Evolutionary conservation across 139 green algal species (phyloP).

Genomic region (Asterochloris sp.): DNA sequence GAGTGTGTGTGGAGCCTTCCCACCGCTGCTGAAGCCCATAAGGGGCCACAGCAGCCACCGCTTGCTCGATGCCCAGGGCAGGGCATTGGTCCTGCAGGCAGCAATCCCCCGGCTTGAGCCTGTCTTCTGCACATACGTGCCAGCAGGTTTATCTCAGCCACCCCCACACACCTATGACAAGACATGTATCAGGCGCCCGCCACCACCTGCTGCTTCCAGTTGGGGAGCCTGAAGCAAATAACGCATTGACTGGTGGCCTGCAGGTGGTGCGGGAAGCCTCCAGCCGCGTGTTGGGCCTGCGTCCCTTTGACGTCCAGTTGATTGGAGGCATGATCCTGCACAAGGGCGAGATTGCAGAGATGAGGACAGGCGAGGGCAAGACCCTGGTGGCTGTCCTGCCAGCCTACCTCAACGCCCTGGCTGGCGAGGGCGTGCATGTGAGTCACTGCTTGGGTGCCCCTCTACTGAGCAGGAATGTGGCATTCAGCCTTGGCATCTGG

Average conservation of each 20-base stretch:
- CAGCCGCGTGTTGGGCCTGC: slow-evolving; percentile 87
- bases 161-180: neutral
- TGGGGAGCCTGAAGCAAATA: neutral
- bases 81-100: too few relatives aligned
- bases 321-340: slow-evolving; percentile 97
- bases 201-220: neutral
- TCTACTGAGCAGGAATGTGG: too few relatives aligned
- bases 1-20: too few relatives aligned
- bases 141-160: neutral
- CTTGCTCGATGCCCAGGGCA: too few relatives aligned
- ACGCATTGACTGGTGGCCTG: neutral
- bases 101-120: neutral
- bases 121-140: neutral
- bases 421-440: slow-evolving; percentile 92
- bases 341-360: slow-evolving; percentile 94
- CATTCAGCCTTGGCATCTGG: neutral
- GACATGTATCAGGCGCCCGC: neutral
- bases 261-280: slow-evolving; percentile 92
- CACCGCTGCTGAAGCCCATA: too few relatives aligned
- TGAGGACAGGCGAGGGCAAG: slow-evolving; percentile 98
- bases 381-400: slow-evolving; percentile 95
- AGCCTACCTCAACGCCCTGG: slow-evolving; percentile 94
- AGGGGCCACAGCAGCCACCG: too few relatives aligned
- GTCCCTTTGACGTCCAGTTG: slow-evolving; percentile 98
- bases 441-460: neutral